Base-by-base conservation (phyloP, 768 basidiomycete species). In the Boletus rubroflammeus region DNA sequence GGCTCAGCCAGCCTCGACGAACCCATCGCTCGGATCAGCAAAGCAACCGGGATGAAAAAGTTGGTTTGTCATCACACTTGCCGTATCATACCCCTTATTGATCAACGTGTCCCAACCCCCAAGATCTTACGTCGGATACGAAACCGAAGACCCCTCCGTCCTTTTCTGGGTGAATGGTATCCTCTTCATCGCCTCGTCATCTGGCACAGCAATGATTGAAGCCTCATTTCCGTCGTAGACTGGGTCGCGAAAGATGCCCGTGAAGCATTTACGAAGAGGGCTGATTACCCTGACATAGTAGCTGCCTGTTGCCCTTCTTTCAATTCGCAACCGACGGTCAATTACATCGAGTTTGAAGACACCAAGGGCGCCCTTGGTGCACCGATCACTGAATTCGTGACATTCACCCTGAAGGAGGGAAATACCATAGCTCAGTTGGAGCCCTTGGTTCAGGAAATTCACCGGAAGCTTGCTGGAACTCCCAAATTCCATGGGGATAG, bases 301-400 rank as follows among this genome's bases (percentile, higher is more conserved):
- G 32, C 23, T 17, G 53, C 35, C 28, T 47, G 48, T 47, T 56
- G 50, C 28, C 50, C 57, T 32, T 56, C 60, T 13, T 66, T 67
- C 40, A 62, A 23, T 23, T 56, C 63, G 50, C 54, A 55, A 39
- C 56, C 62, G 32, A 61, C 54, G 4, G 42, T 47, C 9, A 47
- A 51, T 54, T 57, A 56, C 49, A 63, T 60, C 31, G 29, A 62
- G 43, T 72, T 70, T 28, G 59, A 67, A 10, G 52, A 66, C 21
- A 43, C 58, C 29, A 45, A 53, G 4, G 56, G 51, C 10, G 47
- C 62, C 10, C 55, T 70, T 25, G 38, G 52, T 0, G 71, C 69
- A 29, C 63, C 69, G 9, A 60, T 60, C 58, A 71, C 69, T 9
- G 69, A 72, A 61, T 69, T 71, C 44, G 71, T 71, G 34, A 71